Evolutionary conservation across 352 stramenopile species (phyloP), one percentile per base, ranked within the genome.

Genomic region (Phytopythium chamaehyphon): DNA sequence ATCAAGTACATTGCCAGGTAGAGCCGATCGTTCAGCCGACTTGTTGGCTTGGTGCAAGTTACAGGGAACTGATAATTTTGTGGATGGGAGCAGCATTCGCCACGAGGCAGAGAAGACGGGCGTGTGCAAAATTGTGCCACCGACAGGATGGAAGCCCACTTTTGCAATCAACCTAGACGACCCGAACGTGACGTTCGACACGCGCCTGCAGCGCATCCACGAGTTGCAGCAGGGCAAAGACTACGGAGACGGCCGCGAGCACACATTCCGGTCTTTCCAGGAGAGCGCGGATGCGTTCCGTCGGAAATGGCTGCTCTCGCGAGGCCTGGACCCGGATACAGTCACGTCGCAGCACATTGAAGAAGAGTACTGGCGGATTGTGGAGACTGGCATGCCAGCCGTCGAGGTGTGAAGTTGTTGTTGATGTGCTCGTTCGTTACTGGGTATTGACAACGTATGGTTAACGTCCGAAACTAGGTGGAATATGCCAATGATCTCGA

Each of bases 61-160:
- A n/a, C n/a, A n/a, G n/a, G n/a, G n/a, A n/a, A n/a, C n/a, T n/a
- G n/a, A n/a, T n/a, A n/a, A n/a, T n/a, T n/a, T n/a, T n/a, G n/a
- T n/a, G n/a, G n/a, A 9, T 39, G 36, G 21, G 40, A 51, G 18
- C 57, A 87, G 77, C 42, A 88, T 90, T 55, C 76, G 86, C 56
- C 59, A 64, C 16, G 64, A 82, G 35, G 82, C 74, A 0, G 54
- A 75, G 23, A 66, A 59, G 16, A 86, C 75, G 57, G 97, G 96
- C n/a, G 98, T 99, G 48, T 97, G 86, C 67, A 99, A 98, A 71
- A 99, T 99, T 59, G 91, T 99, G 1, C 96, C 97, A 37, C 97
- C 97, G 0, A 58, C 64, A n/a, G 96, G 92, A 12, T 99, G 93
- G 93, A 88, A 88, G 18, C 91, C 90, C 9, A 55, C 69, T 15